Conservation (phyloP, 1,139 yeast genomes). For the Candida pseudoviswanathii region DNA sequence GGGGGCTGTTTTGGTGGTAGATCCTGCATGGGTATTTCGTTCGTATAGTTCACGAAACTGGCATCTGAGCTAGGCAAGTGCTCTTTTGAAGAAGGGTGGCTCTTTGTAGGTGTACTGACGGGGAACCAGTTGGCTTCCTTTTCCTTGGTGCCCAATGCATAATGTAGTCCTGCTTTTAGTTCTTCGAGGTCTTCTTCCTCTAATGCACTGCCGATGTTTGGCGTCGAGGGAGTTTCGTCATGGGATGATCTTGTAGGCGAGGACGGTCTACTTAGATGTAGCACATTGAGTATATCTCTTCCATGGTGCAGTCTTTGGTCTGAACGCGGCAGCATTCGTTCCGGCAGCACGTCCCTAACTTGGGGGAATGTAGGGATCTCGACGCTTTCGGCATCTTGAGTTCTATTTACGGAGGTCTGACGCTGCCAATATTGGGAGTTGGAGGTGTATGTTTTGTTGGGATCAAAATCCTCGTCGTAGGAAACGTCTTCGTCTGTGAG, state of each 20-base stretch:
- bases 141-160: conserved; percentile 37
- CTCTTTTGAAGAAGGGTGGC: conserved; percentile 2
- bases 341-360: conserved; percentile 5
- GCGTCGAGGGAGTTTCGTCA: not conserved
- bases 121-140: conserved; percentile 37
- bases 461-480: conserved; percentile 16
- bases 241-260: not conserved
- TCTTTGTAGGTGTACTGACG: conserved; percentile 16
- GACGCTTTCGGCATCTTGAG: not conserved
- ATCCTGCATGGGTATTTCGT: conserved; percentile 24
- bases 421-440: conserved; percentile 11
- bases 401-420: conserved; percentile 5
- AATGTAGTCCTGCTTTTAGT: conserved; percentile 37
- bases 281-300: conserved; percentile 9
- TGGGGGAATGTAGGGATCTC: conserved; percentile 9
- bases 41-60: conserved; percentile 17
- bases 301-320: conserved; percentile 5
- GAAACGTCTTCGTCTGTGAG: conserved; percentile 2
- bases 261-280: conserved; percentile 8
- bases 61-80: not conserved
- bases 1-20: conserved; percentile 6
- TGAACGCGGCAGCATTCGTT: conserved; percentile 5
- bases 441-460: conserved; percentile 14
- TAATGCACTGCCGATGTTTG: conserved; percentile 8
- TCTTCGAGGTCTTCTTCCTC: conserved; percentile 35